A percentile compares a stretch with the other conserved stretches of the same genome.
These are phyloP conservation scores for Petunia hybrid DNA, from an alignment of 305 asterid genomes.

Conservation along the genomic window DNA sequence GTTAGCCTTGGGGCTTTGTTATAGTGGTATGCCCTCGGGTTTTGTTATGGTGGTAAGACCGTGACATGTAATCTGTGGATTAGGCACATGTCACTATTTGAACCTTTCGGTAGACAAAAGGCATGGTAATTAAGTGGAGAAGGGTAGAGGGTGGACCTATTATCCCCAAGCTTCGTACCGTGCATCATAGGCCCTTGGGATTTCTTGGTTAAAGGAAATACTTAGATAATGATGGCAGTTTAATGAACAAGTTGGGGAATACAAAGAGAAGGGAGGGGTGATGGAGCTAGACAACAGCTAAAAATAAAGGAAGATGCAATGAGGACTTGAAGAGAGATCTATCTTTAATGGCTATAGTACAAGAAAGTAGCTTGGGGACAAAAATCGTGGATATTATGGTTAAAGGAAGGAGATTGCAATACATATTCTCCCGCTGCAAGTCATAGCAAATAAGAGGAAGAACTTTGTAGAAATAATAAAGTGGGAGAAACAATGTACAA, in stretches of 20 bases:
- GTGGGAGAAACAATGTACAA: slow-evolving; percentile 8
- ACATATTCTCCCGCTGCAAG: background rate
- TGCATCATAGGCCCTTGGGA: too few relatives aligned
- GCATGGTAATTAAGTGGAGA: too few relatives aligned
- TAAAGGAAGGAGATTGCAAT: background rate
- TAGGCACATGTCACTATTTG: too few relatives aligned
- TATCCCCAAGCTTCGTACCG: too few relatives aligned
- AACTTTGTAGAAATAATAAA: background rate
- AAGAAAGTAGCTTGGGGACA: background rate
- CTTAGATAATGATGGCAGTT: background rate
- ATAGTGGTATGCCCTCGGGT: too few relatives aligned
- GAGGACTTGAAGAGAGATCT: background rate
- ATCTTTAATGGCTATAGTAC: background rate
- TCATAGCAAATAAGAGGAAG: background rate
- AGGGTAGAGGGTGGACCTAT: too few relatives aligned
- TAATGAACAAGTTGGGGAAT: background rate
- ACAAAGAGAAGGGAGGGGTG: background rate
- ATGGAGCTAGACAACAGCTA: background rate
- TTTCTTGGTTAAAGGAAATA: too few relatives aligned
- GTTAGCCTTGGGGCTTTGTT: background rate
- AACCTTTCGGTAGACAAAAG: too few relatives aligned
- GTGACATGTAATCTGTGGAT: too few relatives aligned
- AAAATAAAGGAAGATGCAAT: background rate
- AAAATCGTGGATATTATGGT: background rate
- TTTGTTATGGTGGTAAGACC: too few relatives aligned